Evolutionary conservation across 2,329 filamentous ascomycete genomes (phyloP).

Genomic region (Fusarium sp.): DNA sequence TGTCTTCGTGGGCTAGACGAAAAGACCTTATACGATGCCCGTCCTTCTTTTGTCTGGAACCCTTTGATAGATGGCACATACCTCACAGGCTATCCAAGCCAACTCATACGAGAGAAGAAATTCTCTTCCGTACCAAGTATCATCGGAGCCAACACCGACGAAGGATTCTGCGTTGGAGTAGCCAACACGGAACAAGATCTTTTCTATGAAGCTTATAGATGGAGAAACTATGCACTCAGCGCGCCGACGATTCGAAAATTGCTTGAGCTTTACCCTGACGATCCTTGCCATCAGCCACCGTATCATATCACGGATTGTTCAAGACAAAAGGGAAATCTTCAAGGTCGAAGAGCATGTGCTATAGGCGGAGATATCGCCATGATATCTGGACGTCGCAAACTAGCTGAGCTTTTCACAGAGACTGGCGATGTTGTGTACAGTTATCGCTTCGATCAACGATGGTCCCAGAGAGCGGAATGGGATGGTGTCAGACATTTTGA

Average conservation of each 20-base stretch:
- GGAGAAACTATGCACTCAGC: constrained; percentile 59
- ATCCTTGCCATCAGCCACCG: constrained; percentile 60
- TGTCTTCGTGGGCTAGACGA: constrained; percentile 52
- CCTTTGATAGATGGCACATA: constrained; percentile 61
- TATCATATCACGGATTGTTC: constrained; percentile 40
- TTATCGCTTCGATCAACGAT: constrained; percentile 62
- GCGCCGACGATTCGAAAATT: constrained; percentile 57
- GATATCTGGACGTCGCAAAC: constrained; percentile 58
- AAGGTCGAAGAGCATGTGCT: constrained; percentile 58
- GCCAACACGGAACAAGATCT: constrained; percentile 57
- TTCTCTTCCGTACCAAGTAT: constrained; percentile 59
- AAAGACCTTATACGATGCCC: constrained; percentile 50
- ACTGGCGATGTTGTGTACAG: constrained; percentile 55
- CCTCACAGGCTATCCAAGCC: constrained; percentile 60
- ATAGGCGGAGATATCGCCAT: constrained; percentile 62
- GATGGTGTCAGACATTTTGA: constrained; percentile 60
- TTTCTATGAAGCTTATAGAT: constrained; percentile 49
- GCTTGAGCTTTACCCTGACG: constrained; percentile 60
- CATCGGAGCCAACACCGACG: constrained; percentile 62
- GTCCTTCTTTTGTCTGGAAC: constrained; percentile 54
- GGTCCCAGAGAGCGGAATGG: constrained; percentile 54
- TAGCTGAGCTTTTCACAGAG: constrained; percentile 55
- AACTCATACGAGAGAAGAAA: constrained; percentile 55
- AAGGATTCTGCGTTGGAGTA: constrained; percentile 56
- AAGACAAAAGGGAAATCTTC: constrained; percentile 40